phyloP scores from a whole-genome alignment of 306 rosid species.

The Acacia confusa region DNA sequence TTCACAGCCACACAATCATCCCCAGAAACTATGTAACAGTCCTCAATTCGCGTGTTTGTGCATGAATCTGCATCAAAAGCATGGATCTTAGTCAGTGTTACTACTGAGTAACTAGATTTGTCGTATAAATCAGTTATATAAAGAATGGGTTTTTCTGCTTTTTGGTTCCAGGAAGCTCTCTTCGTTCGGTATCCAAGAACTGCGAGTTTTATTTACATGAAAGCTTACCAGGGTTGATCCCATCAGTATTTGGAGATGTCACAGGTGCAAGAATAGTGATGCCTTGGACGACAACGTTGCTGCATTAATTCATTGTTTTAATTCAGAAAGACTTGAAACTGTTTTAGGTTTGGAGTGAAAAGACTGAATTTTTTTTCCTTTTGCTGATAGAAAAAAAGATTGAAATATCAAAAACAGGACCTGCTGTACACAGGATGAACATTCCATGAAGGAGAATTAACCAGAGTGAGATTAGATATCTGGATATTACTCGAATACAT shows the following conservation, averaged over 20 bases:
- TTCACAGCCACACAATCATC: conserved; percentile 80
- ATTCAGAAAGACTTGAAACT: conserved; percentile 25
- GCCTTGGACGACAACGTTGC: conserved; percentile 72
- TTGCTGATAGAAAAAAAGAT: background rate
- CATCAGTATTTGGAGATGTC: conserved; percentile 75
- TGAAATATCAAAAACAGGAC: conserved; percentile 34
- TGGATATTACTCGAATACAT: conserved; percentile 60
- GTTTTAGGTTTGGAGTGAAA: background rate
- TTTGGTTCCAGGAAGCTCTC: background rate
- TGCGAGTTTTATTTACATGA: background rate
- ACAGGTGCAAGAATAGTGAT: conserved; percentile 81
- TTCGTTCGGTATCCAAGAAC: background rate
- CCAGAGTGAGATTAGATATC: conserved; percentile 67
- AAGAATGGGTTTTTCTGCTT: background rate
- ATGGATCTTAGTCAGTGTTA: background rate
- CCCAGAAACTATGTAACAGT: conserved; percentile 78
- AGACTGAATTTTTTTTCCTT: background rate
- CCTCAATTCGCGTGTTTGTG: conserved; percentile 72
- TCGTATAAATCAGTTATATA: background rate
- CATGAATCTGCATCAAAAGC: conserved; percentile 65
- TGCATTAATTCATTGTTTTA: conserved; percentile 46
- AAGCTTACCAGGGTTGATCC: conserved; percentile 74
- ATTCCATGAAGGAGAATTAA: conserved; percentile 65
- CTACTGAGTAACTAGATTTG: background rate
- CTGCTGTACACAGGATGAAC: conserved; percentile 70